These are phyloP conservation scores for Balakata baccata DNA, from an alignment of 345 rosid genomes.

Conservation along the genomic window DNA sequence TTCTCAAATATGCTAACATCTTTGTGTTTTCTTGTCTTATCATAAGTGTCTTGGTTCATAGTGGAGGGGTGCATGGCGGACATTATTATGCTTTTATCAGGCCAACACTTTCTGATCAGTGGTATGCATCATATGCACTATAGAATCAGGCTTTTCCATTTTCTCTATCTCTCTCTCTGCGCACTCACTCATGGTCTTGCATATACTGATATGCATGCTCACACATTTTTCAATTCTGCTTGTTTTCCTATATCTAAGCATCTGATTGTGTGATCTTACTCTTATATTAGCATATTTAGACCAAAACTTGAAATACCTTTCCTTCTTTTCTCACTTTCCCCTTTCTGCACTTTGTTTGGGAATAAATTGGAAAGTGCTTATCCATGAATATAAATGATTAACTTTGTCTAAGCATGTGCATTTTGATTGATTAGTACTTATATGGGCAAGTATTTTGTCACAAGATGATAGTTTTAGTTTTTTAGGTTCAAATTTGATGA, in stretches of 20 bases:
- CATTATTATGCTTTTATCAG: conserved; percentile 98
- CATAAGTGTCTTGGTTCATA: conserved; percentile 84
- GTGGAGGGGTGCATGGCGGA: conserved; percentile 97
- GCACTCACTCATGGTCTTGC: not conserved
- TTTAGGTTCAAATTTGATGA: conserved; percentile 97
- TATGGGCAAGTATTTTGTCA: not conserved
- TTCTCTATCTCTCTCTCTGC: not conserved
- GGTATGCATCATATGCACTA: conserved; percentile 44
- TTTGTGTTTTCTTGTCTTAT: conserved; percentile 23
- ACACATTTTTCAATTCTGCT: not conserved
- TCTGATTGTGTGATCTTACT: not conserved
- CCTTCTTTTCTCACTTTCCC: not conserved
- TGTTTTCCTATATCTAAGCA: not conserved
- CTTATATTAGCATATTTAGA: not conserved
- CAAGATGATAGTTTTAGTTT: not conserved
- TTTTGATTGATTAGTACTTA: not conserved
- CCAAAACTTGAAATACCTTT: not conserved
- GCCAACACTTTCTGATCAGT: conserved; percentile 89
- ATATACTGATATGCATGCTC: not conserved
- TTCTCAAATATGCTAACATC: not conserved
- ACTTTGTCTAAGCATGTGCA: not conserved
- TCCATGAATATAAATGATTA: not conserved
- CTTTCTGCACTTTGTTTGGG: not conserved
- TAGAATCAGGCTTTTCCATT: not conserved
- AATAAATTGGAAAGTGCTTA: not conserved